Percentiles rank a stretch among this genome's conserved stretches.
These are phyloP conservation scores for Termitomyces bulborhizus DNA, from an alignment of 768 basidiomycete species.

Conservation along the genomic window DNA sequence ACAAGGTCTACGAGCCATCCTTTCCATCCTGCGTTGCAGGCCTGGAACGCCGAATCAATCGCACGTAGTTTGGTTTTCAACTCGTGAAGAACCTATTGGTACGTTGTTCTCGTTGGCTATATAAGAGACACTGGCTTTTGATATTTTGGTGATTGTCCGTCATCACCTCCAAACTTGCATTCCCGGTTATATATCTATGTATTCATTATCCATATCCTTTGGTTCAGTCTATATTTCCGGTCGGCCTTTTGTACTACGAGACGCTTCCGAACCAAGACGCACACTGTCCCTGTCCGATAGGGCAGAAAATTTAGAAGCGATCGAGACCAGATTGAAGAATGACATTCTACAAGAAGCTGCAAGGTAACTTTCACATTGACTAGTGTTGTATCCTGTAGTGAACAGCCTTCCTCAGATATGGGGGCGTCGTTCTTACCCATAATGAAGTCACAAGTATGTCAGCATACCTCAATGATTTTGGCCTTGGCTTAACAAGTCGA, in stretches of 20 bases:
- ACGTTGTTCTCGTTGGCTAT: slow-evolving; percentile 20
- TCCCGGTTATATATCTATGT: not conserved
- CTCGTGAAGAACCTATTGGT: slow-evolving; percentile 94
- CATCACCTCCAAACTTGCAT: not conserved
- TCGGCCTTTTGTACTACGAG: slow-evolving; percentile 87
- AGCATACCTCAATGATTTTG: not conserved
- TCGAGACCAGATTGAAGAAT: slow-evolving; percentile 81
- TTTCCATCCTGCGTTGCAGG: slow-evolving; percentile 75
- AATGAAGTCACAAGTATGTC: slow-evolving; percentile 72
- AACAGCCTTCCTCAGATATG: slow-evolving; percentile 48
- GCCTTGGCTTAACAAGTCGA: not conserved
- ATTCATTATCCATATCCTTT: slow-evolving; percentile 8
- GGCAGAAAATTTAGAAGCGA: slow-evolving; percentile 92
- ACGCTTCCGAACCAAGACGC: slow-evolving; percentile 75
- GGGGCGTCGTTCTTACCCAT: slow-evolving; percentile 88
- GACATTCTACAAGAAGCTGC: slow-evolving; percentile 86
- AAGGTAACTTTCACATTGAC: slow-evolving; percentile 35
- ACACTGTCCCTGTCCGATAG: slow-evolving; percentile 82
- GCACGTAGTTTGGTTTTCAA: slow-evolving; percentile 93
- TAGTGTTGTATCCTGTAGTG: not conserved
- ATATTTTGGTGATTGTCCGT: not conserved
- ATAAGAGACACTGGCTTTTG: not conserved
- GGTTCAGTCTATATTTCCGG: slow-evolving; percentile 77
- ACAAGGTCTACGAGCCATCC: slow-evolving; percentile 83
- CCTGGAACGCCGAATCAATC: slow-evolving; percentile 58